Conservation (phyloP, 495 filamentous ascomycete genomes). For the Penicillium riverlandense region DNA sequence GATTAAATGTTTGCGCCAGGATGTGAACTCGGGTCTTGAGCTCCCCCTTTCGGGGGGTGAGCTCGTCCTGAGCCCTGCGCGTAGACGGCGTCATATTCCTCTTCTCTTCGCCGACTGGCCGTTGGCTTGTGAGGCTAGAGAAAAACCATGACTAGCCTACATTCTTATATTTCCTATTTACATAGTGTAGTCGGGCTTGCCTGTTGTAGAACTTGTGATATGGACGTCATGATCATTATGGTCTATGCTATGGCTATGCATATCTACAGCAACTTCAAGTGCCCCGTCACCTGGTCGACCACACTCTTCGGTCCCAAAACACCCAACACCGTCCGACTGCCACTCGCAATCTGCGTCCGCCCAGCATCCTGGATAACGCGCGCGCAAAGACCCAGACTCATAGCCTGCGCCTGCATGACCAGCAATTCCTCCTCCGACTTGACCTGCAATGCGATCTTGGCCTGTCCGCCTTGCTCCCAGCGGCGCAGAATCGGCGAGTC, state of each 20-base stretch:
- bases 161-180: conserved; percentile 29
- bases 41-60: conserved; percentile 55
- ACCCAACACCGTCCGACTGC: conserved; percentile 85
- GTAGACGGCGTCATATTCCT: conserved; percentile 79
- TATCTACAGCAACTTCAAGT: conserved; percentile 72
- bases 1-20: conserved; percentile 51
- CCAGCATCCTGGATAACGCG: conserved; percentile 92
- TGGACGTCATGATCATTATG: conserved; percentile 20
- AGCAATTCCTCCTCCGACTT: conserved; percentile 78
- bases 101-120: conserved; percentile 70
- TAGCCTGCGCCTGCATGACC: conserved; percentile 66
- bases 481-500: conserved; percentile 61
- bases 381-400: conserved; percentile 78
- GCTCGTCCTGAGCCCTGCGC: conserved; percentile 54
- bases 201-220: no score
- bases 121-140: conserved; percentile 76
- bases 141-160: conserved; percentile 78
- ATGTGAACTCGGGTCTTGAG: conserved; percentile 47
- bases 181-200: neutral
- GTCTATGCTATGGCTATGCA: no score
- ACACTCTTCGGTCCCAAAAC: conserved; percentile 83
- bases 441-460: conserved; percentile 85
- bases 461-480: conserved; percentile 82
- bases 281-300: conserved; percentile 79
- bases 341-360: conserved; percentile 90